These are phyloP conservation scores for Paraconiothyrium sp. DNA, from an alignment of 2,329 filamentous ascomycete species.

Conservation along the genomic window DNA sequence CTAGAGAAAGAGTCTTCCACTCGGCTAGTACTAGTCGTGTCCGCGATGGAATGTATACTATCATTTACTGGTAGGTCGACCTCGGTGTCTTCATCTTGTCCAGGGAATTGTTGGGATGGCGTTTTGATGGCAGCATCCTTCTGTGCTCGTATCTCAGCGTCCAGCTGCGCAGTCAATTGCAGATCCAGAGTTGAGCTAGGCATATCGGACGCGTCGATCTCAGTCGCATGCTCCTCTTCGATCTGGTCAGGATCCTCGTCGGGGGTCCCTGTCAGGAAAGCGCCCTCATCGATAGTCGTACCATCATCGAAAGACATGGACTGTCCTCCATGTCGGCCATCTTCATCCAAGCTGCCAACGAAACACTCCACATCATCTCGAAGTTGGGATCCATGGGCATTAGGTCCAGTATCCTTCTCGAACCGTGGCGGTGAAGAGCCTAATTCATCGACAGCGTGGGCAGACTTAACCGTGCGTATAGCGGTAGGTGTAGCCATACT, in stretches of 20 bases:
- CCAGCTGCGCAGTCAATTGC: slow-evolving; percentile 46
- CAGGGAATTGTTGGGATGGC: slow-evolving; percentile 30
- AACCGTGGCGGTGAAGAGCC: slow-evolving; percentile 49
- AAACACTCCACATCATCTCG: slow-evolving; percentile 17
- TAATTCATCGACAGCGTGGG: slow-evolving; percentile 35
- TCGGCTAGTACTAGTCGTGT: slow-evolving; percentile 39
- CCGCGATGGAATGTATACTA: slow-evolving; percentile 20
- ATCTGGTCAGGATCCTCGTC: slow-evolving; percentile 6
- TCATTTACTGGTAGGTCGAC: slow-evolving; percentile 7
- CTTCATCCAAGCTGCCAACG: slow-evolving; percentile 34
- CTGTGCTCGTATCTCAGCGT: slow-evolving; percentile 44
- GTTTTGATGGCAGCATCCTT: slow-evolving; percentile 16
- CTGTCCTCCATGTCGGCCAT: slow-evolving; percentile 26
- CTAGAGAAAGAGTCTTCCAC: slow-evolving; percentile 50
- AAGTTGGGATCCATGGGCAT: background rate
- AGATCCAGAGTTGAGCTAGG: slow-evolving; percentile 45
- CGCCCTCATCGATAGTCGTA: slow-evolving; percentile 44
- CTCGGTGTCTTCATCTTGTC: slow-evolving; percentile 34
- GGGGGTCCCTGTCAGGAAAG: slow-evolving; percentile 17
- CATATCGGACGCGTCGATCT: slow-evolving; percentile 28
- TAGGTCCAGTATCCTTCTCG: slow-evolving; percentile 21
- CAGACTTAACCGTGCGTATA: slow-evolving; percentile 32
- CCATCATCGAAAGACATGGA: slow-evolving; percentile 44
- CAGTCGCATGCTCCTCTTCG: slow-evolving; percentile 14
- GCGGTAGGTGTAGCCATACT: slow-evolving; percentile 40